Evolutionary conservation across 805 yeast species (phyloP).

Genomic region (Ogataea haglerorum): DNA sequence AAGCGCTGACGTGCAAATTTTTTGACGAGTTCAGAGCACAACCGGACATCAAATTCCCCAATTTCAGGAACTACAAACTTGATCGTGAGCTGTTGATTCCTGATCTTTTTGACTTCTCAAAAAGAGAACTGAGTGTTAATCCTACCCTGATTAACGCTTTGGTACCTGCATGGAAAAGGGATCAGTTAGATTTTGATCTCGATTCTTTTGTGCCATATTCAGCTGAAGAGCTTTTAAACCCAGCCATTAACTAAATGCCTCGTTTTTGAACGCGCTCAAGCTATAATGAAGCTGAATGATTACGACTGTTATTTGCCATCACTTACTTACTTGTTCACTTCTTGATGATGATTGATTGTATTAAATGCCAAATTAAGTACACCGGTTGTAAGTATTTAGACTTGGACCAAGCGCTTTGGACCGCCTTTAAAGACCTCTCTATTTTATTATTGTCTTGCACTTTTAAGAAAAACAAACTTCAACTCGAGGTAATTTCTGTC

Average conservation of each 20-base stretch:
- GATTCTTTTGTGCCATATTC: slow-evolving; percentile 40
- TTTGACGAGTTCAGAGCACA: slow-evolving; percentile 49
- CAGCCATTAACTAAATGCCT: slow-evolving; percentile 17
- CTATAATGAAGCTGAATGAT: slow-evolving; percentile 8
- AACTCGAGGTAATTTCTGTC: no score
- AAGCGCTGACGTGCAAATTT: slow-evolving; percentile 49
- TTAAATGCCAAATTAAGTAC: slow-evolving; percentile 1
- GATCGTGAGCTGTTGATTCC: slow-evolving; percentile 39
- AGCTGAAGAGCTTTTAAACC: slow-evolving; percentile 34
- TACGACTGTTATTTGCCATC: slow-evolving; percentile 5
- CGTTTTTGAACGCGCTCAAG: slow-evolving; percentile 4
- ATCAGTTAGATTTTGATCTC: slow-evolving; percentile 26
- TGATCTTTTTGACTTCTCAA: slow-evolving; percentile 48
- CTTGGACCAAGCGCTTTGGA: no score
- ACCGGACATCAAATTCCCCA: slow-evolving; percentile 26
- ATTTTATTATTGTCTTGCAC: no score
- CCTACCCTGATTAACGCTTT: slow-evolving; percentile 38
- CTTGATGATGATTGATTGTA: slow-evolving; percentile 4
- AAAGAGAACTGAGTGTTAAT: slow-evolving; percentile 46
- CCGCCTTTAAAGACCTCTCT: neutral
- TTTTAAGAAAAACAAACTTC: no score
- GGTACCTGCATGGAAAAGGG: slow-evolving; percentile 40
- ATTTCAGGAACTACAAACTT: slow-evolving; percentile 40
- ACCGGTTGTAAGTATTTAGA: neutral
- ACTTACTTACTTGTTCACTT: neutral